Evolutionary conservation across 192 early-diverging fungal genomes (phyloP).

Genomic region (Piromyces sp.): DNA sequence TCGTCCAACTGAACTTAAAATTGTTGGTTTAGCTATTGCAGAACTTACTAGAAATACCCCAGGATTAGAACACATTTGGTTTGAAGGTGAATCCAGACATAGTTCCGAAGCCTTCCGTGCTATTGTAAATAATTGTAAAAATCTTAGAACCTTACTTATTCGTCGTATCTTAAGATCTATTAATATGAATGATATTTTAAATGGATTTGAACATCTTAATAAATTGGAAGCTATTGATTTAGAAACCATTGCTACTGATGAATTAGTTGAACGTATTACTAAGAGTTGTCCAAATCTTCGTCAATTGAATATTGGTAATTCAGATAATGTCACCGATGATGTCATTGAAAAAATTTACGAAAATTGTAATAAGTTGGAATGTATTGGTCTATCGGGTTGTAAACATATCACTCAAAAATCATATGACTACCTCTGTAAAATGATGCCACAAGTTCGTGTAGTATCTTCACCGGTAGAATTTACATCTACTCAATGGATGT

Average conservation of each 20-base stretch:
- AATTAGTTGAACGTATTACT: neutral
- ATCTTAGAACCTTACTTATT: neutral
- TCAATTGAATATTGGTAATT: neutral
- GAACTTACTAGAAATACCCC: neutral
- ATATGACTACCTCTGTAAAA: neutral
- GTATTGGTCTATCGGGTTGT: neutral
- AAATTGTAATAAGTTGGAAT: neutral
- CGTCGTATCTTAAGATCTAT: neutral
- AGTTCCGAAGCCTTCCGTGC: neutral
- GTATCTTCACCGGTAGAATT: neutral
- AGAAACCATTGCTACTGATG: neutral
- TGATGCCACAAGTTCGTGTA: neutral
- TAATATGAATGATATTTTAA: neutral
- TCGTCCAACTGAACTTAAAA: neutral
- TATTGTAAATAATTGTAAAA: neutral
- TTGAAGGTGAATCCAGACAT: neutral
- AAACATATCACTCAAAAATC: neutral
- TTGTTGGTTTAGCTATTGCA: neutral
- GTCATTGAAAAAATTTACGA: neutral
- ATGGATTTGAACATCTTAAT: neutral
- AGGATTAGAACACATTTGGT: neutral
- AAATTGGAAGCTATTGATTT: neutral
- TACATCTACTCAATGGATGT: neutral
- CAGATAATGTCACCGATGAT: neutral
- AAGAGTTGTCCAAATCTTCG: neutral